Conservation (phyloP, 495 filamentous ascomycete genomes). For the Aspergillus cavernicola region DNA sequence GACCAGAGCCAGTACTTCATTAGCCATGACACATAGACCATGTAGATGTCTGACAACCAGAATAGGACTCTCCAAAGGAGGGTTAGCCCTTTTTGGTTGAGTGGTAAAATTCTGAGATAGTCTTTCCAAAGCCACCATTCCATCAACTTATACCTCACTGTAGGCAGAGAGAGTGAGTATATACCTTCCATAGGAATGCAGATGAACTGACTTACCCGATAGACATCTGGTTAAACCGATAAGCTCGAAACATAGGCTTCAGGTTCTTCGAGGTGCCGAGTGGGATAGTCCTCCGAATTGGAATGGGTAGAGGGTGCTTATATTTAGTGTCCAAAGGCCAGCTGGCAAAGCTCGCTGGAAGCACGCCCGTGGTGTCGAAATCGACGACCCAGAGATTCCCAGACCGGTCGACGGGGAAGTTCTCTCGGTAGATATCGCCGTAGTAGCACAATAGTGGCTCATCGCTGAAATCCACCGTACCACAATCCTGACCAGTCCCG, state of each 20-base stretch:
- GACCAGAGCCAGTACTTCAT: no score
- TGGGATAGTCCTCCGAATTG: background rate
- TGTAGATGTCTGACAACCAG: no score
- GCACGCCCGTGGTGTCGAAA: background rate
- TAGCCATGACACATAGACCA: no score
- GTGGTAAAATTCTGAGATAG: no score
- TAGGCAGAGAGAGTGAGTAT: background rate
- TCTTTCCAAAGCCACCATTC: no score
- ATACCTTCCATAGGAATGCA: background rate
- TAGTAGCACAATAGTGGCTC: background rate
- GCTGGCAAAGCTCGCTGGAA: conserved; percentile 1
- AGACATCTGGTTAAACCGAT: background rate
- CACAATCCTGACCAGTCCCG: background rate
- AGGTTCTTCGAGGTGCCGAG: conserved; percentile 3
- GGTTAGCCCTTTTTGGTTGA: no score
- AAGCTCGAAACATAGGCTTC: background rate
- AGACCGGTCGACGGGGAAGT: background rate
- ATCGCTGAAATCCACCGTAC: background rate
- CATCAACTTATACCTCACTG: conserved; percentile 1
- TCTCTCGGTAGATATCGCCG: background rate
- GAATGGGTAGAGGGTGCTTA: conserved; percentile 1
- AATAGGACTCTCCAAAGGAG: no score
- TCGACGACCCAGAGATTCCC: conserved; percentile 1
- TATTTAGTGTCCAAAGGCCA: background rate
- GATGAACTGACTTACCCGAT: background rate